Base-by-base conservation (phyloP, 2,329 filamentous ascomycete genomes). In the Colletotrichum tofieldiae region DNA sequence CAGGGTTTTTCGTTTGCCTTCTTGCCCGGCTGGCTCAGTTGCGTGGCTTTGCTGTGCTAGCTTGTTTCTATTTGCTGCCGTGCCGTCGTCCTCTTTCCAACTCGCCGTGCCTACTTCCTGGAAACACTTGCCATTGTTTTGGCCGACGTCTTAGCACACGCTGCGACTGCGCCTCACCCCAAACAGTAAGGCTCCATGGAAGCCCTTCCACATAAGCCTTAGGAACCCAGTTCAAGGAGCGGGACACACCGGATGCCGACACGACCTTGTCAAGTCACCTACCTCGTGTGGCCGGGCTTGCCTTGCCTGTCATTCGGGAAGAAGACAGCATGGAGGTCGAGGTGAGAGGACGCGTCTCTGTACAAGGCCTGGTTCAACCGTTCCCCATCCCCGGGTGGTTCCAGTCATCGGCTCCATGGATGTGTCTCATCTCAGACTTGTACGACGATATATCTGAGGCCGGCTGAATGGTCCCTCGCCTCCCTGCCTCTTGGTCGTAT, bases 151-250 rank as follows among this genome's bases (percentile, higher is more conserved):
- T 63, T 58, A 63, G 65, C 64, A 62, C 58, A 16, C 68, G 56
- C 65, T 52, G 43, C 65, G 69, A 62, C 65, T 52, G 43, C 65
- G 69, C 45, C 58, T 72, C 37, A 37, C 65, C 65, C 37, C 41
- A 69, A 72, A 23, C 58, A 69, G 59, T 35, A 59, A 69, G 39
- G 69, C 65, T 47, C 55, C 56, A 58, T 35, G 65, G 14, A 39
- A 39, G 32, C 37, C 45, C 45, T 37, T 51, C 18, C 16, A 52
- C 47, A 29, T 47, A 54, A 32, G 63, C 51, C 62, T 70, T 47
- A 39, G 62, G 47, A 59, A 65, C 6, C 41, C 41, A 41, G 11
- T 51, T 37, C 26, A 51, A 62, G 45, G 59, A n/a, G 32, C 26
- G 39, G 56, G 18, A 45, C 41, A 39, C 20, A 14, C 39, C 39